Conservation (phyloP, 2,329 filamentous ascomycete species). For the Phialophora expanda region DNA sequence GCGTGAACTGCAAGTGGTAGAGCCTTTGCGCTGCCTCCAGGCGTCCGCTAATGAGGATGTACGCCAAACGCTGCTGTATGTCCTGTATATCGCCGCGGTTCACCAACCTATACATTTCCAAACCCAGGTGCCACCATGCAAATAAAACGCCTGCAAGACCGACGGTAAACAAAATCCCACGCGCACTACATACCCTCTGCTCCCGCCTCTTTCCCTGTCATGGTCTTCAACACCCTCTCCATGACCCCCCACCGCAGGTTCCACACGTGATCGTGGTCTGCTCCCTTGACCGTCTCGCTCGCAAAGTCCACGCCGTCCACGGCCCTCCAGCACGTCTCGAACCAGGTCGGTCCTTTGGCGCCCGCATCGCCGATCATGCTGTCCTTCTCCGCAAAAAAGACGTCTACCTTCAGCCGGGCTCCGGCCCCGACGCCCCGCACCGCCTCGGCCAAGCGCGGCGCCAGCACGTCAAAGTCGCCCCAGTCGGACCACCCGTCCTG, state of each 20-base stretch:
- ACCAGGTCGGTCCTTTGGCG: constrained; percentile 9
- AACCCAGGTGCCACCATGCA: background rate
- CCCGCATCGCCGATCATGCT: constrained; percentile 15
- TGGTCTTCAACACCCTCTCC: constrained; percentile 20
- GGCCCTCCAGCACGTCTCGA: constrained; percentile 14
- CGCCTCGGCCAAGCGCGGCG: constrained; percentile 13
- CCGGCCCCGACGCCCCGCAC: background rate
- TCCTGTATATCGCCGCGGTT: background rate
- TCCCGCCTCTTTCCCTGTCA: constrained; percentile 2
- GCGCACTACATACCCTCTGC: background rate
- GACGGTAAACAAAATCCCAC: background rate
- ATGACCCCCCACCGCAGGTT: constrained; percentile 8
- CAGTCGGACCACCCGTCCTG: constrained; percentile 13
- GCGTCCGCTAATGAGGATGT: background rate
- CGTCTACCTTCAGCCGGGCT: constrained; percentile 6
- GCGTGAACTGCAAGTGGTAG: constrained; percentile 19
- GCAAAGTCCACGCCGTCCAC: constrained; percentile 15
- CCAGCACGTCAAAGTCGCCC: constrained; percentile 17
- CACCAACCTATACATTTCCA: background rate
- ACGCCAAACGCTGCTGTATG: background rate
- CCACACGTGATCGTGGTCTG: constrained; percentile 14
- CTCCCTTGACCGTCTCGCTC: constrained; percentile 16
- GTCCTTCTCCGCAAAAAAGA: constrained; percentile 19
- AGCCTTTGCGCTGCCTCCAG: background rate
- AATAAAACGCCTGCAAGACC: background rate